Evolutionary conservation across 345 rosid genomes (phyloP), one percentile per base, ranked within the genome.

Genomic region (Citrus cavaleriei): DNA sequence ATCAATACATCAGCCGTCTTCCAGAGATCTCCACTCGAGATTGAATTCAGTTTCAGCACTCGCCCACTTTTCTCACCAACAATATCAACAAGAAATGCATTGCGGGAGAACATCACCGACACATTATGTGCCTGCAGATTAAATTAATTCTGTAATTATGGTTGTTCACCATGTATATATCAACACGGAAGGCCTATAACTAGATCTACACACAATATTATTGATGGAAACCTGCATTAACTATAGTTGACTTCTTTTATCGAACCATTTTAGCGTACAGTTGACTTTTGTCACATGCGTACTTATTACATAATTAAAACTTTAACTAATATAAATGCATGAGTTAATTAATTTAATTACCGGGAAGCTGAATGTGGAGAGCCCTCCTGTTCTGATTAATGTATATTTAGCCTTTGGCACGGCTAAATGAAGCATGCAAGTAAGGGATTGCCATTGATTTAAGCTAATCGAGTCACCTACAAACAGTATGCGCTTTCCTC

Each of bases 41-140:
- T 89, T 13, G 98, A 91, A 69, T 90, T 78, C 0, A 91, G 90
- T 55, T 84, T 89, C 5, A 95, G 80, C 72, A 92, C 79, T 54
- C 86, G 80, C 0, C 90, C 93, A n/a, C 7, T 0, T 76, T 75
- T 22, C 78, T 68, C 55, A 75, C 34, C 78, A 6, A 82, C 83
- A 3, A 91, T 69, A 80, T 93, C 98, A 8, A 93, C 97, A 7
- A 93, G 82, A 70, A 89, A 91, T 10, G 94, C 92, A 72, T 93
- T 91, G 61, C 93, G 90, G 14, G 86, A 88, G 42, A 90, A 88
- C 86, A 84, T 84, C 8, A 93, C 72, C 24, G 85, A 76, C 1
- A 68, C 73, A 63, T 82, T 34, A 64, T 83, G 83, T 10, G 65
- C 81, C 85, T 87, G 73, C 60, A 54, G 64, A n/a, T 75, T 27